These are phyloP conservation scores for Tricholoma sp. DNA, from an alignment of 768 basidiomycete genomes.

Conservation along the genomic window DNA sequence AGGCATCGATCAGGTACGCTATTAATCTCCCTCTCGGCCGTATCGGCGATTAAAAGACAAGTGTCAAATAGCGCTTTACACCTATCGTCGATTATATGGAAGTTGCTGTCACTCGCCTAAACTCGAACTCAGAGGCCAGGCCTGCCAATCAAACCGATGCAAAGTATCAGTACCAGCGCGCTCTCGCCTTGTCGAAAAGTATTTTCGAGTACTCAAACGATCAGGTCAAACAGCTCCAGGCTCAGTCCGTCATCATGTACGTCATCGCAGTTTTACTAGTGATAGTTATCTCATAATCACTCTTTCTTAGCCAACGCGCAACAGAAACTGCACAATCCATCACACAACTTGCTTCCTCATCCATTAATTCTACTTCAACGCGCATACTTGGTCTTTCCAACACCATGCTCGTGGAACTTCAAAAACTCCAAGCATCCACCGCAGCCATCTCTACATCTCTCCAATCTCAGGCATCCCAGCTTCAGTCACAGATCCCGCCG, in stretches of 20 bases:
- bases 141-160: slow-evolving; percentile 43
- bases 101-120: slow-evolving; percentile 44
- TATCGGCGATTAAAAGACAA: slow-evolving; percentile 6
- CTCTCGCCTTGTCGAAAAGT: slow-evolving; percentile 56
- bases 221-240: slow-evolving; percentile 65
- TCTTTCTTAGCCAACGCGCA: slow-evolving; percentile 53
- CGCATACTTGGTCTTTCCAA: slow-evolving; percentile 59
- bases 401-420: slow-evolving; percentile 61
- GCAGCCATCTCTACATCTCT: slow-evolving; percentile 42
- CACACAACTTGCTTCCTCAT: slow-evolving; percentile 53
- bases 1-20: slow-evolving; percentile 68
- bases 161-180: slow-evolving; percentile 78
- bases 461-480: slow-evolving; percentile 30
- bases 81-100: slow-evolving; percentile 74
- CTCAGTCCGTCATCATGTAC: slow-evolving; percentile 61
- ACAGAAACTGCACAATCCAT: slow-evolving; percentile 63
- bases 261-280: slow-evolving; percentile 18
- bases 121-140: slow-evolving; percentile 39
- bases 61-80: slow-evolving; percentile 49
- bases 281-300: slow-evolving; percentile 2
- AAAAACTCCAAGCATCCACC: slow-evolving; percentile 60
- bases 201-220: slow-evolving; percentile 63
- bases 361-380: slow-evolving; percentile 47
- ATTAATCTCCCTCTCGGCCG: slow-evolving; percentile 6
- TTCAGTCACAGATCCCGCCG: slow-evolving; percentile 46